These are phyloP conservation scores for Xylogone sp. DNA, from an alignment of 2,329 filamentous ascomycete genomes.

Conservation along the genomic window DNA sequence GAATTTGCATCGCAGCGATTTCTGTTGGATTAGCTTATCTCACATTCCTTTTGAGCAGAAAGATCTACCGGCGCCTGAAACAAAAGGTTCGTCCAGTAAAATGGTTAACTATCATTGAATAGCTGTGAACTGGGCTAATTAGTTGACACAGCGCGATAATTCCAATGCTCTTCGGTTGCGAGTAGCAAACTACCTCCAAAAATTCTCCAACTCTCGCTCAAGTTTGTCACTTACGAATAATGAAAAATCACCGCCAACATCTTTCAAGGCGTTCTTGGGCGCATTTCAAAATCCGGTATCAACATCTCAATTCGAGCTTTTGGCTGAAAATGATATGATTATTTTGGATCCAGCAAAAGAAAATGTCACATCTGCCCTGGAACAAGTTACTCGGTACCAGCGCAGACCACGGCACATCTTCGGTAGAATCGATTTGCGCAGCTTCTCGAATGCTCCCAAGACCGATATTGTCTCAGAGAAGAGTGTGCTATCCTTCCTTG, in stretches of 20 bases:
- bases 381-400: conserved; percentile 7
- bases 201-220: conserved; percentile 4
- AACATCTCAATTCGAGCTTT: conserved; percentile 3
- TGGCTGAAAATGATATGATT: conserved; percentile 7
- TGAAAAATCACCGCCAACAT: conserved; percentile 11
- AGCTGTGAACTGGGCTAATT: neutral
- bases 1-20: conserved; percentile 28
- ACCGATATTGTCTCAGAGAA: neutral
- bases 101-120: neutral
- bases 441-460: neutral
- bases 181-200: conserved; percentile 7
- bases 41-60: conserved; percentile 21
- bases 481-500: conserved; percentile 4
- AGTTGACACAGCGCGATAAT: neutral
- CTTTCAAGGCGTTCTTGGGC: conserved; percentile 26
- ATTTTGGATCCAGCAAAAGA: conserved; percentile 11
- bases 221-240: conserved; percentile 5
- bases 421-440: conserved; percentile 26
- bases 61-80: conserved; percentile 3
- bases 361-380: conserved; percentile 12
- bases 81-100: neutral
- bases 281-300: conserved; percentile 13
- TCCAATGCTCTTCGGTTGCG: no score
- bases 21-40: conserved; percentile 26
- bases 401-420: conserved; percentile 18